phyloP scores from a whole-genome alignment of 148 eudicot species.

The Vaccinium vitisidaea region DNA sequence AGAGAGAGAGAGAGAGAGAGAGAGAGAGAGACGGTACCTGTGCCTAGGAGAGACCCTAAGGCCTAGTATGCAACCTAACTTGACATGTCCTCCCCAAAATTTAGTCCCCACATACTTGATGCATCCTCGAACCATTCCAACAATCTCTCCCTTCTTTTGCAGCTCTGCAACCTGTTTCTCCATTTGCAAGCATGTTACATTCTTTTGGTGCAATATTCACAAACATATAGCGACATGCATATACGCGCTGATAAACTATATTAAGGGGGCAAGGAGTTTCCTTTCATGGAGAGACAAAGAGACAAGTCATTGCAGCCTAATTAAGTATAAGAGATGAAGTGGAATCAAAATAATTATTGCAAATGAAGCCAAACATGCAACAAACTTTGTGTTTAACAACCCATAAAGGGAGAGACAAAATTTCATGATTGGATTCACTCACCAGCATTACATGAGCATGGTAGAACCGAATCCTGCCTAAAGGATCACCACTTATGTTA shows the following conservation, averaged over 20 bases:
- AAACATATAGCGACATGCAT: background rate
- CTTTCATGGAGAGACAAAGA: background rate
- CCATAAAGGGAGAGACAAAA: background rate
- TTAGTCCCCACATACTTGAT: conserved; percentile 19
- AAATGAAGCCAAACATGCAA: background rate
- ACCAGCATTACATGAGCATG: conserved; percentile 21
- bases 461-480: conserved; percentile 15
- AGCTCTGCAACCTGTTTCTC: conserved; percentile 17
- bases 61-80: conserved; percentile 20
- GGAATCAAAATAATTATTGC: background rate
- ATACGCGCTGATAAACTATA: background rate
- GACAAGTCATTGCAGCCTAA: background rate
- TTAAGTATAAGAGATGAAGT: background rate
- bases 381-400: background rate
- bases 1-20: background rate
- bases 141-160: conserved; percentile 15
- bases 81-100: conserved; percentile 13
- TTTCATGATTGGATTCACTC: conserved; percentile 1
- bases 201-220: background rate
- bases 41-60: conserved; percentile 19
- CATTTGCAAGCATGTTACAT: background rate
- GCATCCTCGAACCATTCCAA: conserved; percentile 16
- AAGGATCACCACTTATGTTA: conserved; percentile 4
- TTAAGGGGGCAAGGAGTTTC: background rate
- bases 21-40: background rate